Evolutionary conservation across 2,329 filamentous ascomycete genomes (phyloP), one percentile per base, ranked within the genome.

Genomic region (Phialophora chinensis): DNA sequence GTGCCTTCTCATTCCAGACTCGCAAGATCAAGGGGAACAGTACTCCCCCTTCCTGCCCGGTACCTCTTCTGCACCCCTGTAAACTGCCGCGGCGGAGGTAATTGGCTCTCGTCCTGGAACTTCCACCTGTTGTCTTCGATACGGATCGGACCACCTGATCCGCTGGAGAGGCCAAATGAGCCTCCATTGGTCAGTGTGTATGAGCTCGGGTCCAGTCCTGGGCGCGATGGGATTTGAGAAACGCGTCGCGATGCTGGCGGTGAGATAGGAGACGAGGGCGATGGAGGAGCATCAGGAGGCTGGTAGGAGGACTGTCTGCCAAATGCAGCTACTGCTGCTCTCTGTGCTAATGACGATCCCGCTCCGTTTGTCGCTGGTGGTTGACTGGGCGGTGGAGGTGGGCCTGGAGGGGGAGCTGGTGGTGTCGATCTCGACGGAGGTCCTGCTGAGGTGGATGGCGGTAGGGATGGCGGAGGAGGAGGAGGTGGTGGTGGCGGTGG

Each of bases 41-140:
- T 97, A 80, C 93, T 97, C 35, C 93, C 94, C 75, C 94, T 87
- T 8, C 95, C 95, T 42, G 95, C 95, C 69, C 94, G 85, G 79
- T 98, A 99, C 76, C 87, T 88, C 77, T 90, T 93, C 23, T 85
- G 80, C 3, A 87, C 88, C n/a, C 90, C 90, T 1, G 84, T 80
- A 75, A 96, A 97, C 1, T 91, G 88, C 74, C 94, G 85, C 25
- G 94, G 94, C 73, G 93, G 94, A 0, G 95, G 94, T 55, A 98
- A 84, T 72, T 91, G 84, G 42, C 84, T 86, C 73, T 97, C 94
- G 55, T 90, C 87, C 73, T 94, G 90, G 75, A 97, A 99, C 70
- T 89, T 90, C 88, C 93, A 99, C 72, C 94, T 85, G 62, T 84
- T 78, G 77, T 98, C 95, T 69, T 92, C 86, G 58, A 97, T 88